Base-by-base conservation (phyloP, 78 protist genomes). In the Dictyostelium intermedium region DNA sequence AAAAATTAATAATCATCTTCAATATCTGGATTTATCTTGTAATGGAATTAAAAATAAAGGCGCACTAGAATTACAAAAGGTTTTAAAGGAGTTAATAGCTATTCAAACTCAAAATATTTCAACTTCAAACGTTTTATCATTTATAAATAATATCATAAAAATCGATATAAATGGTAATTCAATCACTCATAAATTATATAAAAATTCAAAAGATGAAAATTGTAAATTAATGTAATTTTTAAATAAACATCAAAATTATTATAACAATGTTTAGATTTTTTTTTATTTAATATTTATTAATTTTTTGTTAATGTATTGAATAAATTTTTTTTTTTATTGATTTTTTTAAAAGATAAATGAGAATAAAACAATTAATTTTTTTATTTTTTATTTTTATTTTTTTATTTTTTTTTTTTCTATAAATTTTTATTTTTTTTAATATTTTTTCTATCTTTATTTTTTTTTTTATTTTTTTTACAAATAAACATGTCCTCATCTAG, bases 91-190 rank as follows among this genome's bases (percentile, higher is more conserved):
- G 3, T 16, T 50, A 13, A 50, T 50, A 5, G 1, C 61, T 2
- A 50, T 50, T 50, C 61, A 50, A 16, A 16, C 61, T 50, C 61
- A 50, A 50, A 50, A 50, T 50, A 50, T 89, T 18, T 47, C 77
- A 79, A 35, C 3, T 14, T 27, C 41, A n/a, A 10, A 56, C 16
- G 18, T 13, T 50, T 50, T 50, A 50, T 50, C 61, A 16, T 50
- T 16, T 50, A 50, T 50, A 50, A 50, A 50, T 50, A 50, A 50
- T 50, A 50, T 50, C 16, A 50, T 80, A 14, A 82, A 70, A 50
- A n/a, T 80, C 16, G 93, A 89, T 89, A 16, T 89, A 18, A 69
- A 73, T 69, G 93, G 93, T 34, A 89, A 89, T 80, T 70, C 53
- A 41, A 43, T 87, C 7, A 87, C 63, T n/a, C 47, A 34, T 30